Percentiles rank a stretch among this genome's conserved stretches.
Conservation (phyloP, 2,329 filamentous ascomycete genomes). For the Xylaria sp. region DNA sequence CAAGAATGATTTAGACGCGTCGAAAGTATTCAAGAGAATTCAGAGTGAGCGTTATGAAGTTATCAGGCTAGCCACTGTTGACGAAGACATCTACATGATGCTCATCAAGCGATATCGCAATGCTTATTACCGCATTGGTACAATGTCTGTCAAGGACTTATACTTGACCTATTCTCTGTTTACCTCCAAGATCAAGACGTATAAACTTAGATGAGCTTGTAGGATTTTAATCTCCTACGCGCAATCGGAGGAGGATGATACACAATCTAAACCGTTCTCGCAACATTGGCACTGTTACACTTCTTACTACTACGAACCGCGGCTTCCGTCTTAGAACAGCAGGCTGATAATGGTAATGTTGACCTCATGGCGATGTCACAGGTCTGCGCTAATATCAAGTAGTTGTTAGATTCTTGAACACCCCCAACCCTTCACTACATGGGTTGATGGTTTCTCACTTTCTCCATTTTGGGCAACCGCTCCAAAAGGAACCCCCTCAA, state of each 20-base stretch:
- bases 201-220: background rate
- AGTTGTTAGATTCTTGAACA: too few relatives aligned
- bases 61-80: constrained; percentile 28
- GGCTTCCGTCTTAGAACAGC: too few relatives aligned
- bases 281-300: background rate
- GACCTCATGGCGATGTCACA: too few relatives aligned
- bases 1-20: constrained; percentile 31
- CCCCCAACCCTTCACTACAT: too few relatives aligned
- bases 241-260: background rate
- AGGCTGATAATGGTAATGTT: too few relatives aligned
- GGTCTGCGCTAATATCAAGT: too few relatives aligned
- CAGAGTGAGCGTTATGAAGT: constrained; percentile 33
- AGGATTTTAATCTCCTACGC: too few relatives aligned
- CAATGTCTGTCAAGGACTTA: constrained; percentile 3
- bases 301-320: too few relatives aligned
- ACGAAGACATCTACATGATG: constrained; percentile 33
- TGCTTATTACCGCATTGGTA: constrained; percentile 34
- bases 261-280: background rate
- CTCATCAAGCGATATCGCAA: constrained; percentile 30
- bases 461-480: too few relatives aligned
- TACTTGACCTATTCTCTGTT: constrained; percentile 1
- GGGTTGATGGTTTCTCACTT: too few relatives aligned
- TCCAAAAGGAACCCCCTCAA: too few relatives aligned
- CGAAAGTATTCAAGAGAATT: constrained; percentile 31
- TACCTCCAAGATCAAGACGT: background rate